Evolutionary conservation across 129 eudicot genomes (phyloP), one percentile per base, ranked within the genome.

Genomic region (Smallanthus sonchifolius): DNA sequence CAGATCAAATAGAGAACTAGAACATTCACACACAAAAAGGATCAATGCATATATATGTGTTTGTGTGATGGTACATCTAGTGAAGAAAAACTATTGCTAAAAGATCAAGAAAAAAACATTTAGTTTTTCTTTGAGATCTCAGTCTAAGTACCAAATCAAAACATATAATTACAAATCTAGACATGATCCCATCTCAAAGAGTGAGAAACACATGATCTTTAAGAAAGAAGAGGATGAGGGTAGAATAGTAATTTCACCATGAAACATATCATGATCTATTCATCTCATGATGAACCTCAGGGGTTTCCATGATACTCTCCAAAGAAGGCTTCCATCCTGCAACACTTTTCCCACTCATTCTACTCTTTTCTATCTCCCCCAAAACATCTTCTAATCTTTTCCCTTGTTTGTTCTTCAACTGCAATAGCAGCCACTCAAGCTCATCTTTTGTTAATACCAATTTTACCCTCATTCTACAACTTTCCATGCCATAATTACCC

Each of bases 391-490:
- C 88, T 4, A 91, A 28, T 39, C 63, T 83, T 71, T 81, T 82
- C 19, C 86, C 89, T 77, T 79, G 20, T 6, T 62, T 81, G 28
- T 77, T 47, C 43, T 86, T 76, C 75, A 88, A 70, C 77, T 88
- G 81, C 28, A 84, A 44, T 74, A 88, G 71, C 68, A 91, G 76
- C 96, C 90, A 88, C 32, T 87, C 90, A 42, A 91, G 51, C 74
- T 91, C 97, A 69, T 86, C 92, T 80, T 85, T 91, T 49, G 96
- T 79, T 69, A 91, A 73, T 6, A 91, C 96, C 63, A 91, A 77
- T 52, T 91, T 91, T 16, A 91, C 81, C 79, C 86, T 88, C 85
- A 86, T 42, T 20, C 77, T 81, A 72, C 83, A 39, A 43, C 66
- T 66, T 49, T 60, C 79, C 37, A 45, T 83, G 2, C 75, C 80